phyloP scores from a whole-genome alignment of 768 basidiomycete species.

The Agaricus sinodeliciosus region DNA sequence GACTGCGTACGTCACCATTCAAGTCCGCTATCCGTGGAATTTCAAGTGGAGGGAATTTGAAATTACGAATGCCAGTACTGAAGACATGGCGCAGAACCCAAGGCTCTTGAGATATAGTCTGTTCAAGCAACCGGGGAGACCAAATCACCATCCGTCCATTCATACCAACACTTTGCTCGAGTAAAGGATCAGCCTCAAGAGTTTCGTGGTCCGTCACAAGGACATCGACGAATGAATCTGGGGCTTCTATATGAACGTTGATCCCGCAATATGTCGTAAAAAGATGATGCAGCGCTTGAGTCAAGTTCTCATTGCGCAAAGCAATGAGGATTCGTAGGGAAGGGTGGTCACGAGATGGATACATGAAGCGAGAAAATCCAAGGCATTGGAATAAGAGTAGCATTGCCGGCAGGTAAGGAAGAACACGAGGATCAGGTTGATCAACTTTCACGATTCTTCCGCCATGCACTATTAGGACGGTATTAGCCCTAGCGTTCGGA shows the following conservation, averaged over 20 bases:
- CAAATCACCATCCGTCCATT: slow-evolving; percentile 9
- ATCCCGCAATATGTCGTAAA: neutral
- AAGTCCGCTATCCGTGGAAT: neutral
- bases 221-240: slow-evolving; percentile 4
- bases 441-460: neutral
- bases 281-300: neutral
- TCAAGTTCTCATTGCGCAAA: neutral
- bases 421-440: neutral
- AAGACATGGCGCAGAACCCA: slow-evolving; percentile 1
- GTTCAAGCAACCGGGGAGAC: slow-evolving; percentile 4
- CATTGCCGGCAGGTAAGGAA: neutral
- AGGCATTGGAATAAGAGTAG: neutral
- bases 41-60: neutral
- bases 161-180: slow-evolving; percentile 5
- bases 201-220: neutral
- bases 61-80: neutral
- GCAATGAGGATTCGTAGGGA: neutral
- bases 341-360: neutral
- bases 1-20: neutral
- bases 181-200: neutral
- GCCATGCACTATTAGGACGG: neutral
- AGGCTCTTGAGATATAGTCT: slow-evolving; percentile 1
- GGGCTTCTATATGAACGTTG: neutral
- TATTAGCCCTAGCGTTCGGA: neutral
- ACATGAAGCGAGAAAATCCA: neutral